These are phyloP conservation scores for Yamadazyma epiphylla DNA, from an alignment of 1,139 yeast genomes.

Conservation along the genomic window DNA sequence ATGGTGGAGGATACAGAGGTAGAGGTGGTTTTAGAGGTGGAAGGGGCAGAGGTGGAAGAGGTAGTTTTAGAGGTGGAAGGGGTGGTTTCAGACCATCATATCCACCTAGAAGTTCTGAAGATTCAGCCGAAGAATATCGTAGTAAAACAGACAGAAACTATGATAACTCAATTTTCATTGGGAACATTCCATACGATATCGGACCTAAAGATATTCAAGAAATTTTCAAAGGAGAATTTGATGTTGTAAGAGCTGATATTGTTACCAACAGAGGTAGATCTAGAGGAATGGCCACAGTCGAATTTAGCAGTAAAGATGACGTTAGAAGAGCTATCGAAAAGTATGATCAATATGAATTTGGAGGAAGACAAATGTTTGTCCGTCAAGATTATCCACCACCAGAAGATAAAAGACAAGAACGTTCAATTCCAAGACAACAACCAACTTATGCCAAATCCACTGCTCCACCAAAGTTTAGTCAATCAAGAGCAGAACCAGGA, in stretches of 20 bases:
- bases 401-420: slow-evolving; percentile 28
- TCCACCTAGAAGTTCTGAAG: slow-evolving; percentile 19
- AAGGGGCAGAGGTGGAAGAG: slow-evolving; percentile 14
- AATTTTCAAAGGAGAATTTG: slow-evolving; percentile 61
- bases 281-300: slow-evolving; percentile 93
- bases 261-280: slow-evolving; percentile 81
- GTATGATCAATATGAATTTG: slow-evolving; percentile 62
- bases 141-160: slow-evolving; percentile 59
- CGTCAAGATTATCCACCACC: slow-evolving; percentile 90
- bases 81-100: slow-evolving; percentile 21
- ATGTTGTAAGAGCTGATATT: slow-evolving; percentile 81
- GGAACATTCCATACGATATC: slow-evolving; percentile 67
- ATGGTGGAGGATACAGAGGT: slow-evolving; percentile 12
- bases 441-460: not conserved
- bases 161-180: slow-evolving; percentile 66
- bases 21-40: slow-evolving; percentile 23
- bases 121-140: slow-evolving; percentile 28
- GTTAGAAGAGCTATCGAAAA: slow-evolving; percentile 73
- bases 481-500: slow-evolving; percentile 34
- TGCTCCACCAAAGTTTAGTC: slow-evolving; percentile 1
- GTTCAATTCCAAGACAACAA: slow-evolving; percentile 6
- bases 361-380: slow-evolving; percentile 83
- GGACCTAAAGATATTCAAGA: slow-evolving; percentile 58
- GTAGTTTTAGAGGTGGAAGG: slow-evolving; percentile 18
- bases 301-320: slow-evolving; percentile 63